Evolutionary conservation across 805 yeast species (phyloP).

Genomic region (Lipomyces starkeyi): DNA sequence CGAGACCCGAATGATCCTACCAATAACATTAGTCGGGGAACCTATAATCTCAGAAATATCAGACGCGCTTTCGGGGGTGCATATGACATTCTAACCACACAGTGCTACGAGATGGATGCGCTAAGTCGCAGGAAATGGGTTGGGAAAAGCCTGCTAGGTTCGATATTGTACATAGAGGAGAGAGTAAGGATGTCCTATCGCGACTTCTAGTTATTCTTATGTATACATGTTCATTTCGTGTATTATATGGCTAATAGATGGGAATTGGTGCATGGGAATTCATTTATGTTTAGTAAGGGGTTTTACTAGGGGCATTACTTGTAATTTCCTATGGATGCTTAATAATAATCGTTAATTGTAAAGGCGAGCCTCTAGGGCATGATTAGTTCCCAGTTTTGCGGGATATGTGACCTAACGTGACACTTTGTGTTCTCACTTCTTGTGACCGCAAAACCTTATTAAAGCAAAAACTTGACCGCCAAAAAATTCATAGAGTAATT

Average conservation of each 20-base stretch:
- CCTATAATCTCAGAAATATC: constrained; percentile 77
- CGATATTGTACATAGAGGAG: constrained; percentile 21
- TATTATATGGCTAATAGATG: not conserved
- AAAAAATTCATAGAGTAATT: not conserved
- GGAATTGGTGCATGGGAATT: not conserved
- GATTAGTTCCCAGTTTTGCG: too few species aligned
- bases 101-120: constrained; percentile 72
- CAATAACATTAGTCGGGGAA: constrained; percentile 81
- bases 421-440: not conserved
- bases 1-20: constrained; percentile 85
- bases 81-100: constrained; percentile 72
- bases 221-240: not conserved
- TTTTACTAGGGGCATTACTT: too few species aligned
- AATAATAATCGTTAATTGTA: too few species aligned
- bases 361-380: too few species aligned
- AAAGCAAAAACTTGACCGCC: not conserved
- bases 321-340: not conserved
- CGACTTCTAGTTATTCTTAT: not conserved
- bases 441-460: not conserved
- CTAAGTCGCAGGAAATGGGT: constrained; percentile 69
- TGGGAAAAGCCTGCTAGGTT: constrained; percentile 75
- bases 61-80: constrained; percentile 91
- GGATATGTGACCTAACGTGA: not conserved
- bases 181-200: not conserved
- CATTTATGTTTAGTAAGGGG: not conserved